Evolutionary conservation across 2,329 filamentous ascomycete species (phyloP).

Genomic region (Aspergillus novoparasiticus): DNA sequence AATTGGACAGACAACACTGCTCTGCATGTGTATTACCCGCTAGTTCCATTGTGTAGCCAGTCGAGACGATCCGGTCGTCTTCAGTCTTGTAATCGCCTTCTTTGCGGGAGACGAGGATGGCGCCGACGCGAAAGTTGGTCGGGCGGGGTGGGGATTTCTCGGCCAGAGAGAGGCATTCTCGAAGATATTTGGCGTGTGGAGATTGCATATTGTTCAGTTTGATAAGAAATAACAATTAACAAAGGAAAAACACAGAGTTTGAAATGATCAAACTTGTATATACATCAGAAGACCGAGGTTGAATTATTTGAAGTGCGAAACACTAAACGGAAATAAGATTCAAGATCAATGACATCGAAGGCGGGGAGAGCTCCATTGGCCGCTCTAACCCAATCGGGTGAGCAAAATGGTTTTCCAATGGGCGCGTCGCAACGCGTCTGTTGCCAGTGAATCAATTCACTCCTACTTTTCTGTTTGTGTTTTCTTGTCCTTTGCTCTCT

Average conservation of each 20-base stretch:
- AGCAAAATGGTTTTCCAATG: conserved; percentile 18
- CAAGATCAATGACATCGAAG: conserved; percentile 9
- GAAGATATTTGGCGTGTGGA: conserved; percentile 59
- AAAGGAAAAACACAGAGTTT: background rate
- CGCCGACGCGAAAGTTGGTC: conserved; percentile 92
- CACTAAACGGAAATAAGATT: background rate
- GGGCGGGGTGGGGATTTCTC: conserved; percentile 79
- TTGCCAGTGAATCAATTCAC: background rate
- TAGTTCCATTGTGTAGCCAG: conserved; percentile 89
- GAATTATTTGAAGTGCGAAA: background rate
- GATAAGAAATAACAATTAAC: background rate
- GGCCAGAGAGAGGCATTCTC: conserved; percentile 73
- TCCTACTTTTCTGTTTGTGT: too few relatives aligned
- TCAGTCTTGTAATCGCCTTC: conserved; percentile 26
- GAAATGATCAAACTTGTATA: background rate
- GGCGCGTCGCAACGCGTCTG: conserved; percentile 34
- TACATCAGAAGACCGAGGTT: background rate
- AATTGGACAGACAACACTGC: conserved; percentile 84
- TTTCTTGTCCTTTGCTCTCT: background rate
- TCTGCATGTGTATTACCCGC: conserved; percentile 95
- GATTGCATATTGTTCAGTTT: conserved; percentile 17
- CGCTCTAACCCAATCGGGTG: conserved; percentile 29
- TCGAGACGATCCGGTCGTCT: conserved; percentile 64
- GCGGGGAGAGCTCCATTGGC: conserved; percentile 16
- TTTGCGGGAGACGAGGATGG: conserved; percentile 66